Evolutionary conservation across 768 basidiomycete species (phyloP), one percentile per base, ranked within the genome.

Genomic region (Suillus americanus): DNA sequence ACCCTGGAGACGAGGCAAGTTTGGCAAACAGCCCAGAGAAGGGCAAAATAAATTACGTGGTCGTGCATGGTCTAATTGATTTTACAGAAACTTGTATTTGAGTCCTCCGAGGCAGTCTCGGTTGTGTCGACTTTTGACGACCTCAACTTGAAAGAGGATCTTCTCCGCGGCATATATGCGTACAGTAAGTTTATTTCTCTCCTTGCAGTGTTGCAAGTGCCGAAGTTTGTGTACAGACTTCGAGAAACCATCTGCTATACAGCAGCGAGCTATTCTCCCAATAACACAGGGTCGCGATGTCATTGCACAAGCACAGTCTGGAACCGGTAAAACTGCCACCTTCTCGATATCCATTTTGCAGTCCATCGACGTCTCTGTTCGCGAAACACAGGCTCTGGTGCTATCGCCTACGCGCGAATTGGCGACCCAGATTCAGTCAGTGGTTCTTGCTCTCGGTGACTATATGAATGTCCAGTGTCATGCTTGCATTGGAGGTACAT

Each of bases 391-490:
- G 78, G 97, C 95, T 0, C 89, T 99, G 60, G 91, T 99, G 64
- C 86, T 99, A 41, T 97, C 97, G 7, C 97, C 97, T 4, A 99
- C 97, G n/a, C 92, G 97, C 68, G 97, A 99, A 81, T 85, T 99
- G 64, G 97, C 97, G 25, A 95, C 95, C n/a, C 97, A 98, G 81
- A 99, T 97, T 72, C 96, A 98, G 78, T 97, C 94, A 57, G 96
- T 98, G 68, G 88, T 99, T 37, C 86, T 98, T 64, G 97, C 97
- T 33, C 81, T 99, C 40, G 97, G 97, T 57, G 96, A 99, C 82
- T 98, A 98, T 78, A 97, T 98, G 96, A 97, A 97, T 75, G 93
- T 99, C 65, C 95, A 97, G 74, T 99, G 97, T 78, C 95, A 98
- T 76, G 96, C 95, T 51, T 97, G 96, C 78, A 97, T 99, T 73